phyloP scores from a whole-genome alignment of 2,329 filamentous ascomycete genomes.

The Hirsutella thompsonii region DNA sequence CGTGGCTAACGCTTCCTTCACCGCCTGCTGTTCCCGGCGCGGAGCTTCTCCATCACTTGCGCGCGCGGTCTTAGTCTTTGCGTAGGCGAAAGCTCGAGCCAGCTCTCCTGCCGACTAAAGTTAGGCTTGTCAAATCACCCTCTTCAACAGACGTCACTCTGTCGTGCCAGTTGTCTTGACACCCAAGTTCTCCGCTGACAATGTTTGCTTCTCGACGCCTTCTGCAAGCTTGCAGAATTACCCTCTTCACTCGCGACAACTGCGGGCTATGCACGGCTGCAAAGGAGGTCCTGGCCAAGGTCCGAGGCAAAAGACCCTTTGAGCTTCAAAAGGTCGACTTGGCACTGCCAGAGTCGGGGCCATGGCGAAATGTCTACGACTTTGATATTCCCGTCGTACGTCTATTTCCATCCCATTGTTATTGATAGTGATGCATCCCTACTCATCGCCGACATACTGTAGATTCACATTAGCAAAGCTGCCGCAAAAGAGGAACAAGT shows the following conservation, averaged over 20 bases:
- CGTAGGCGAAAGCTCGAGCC: too few relatives aligned
- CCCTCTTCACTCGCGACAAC: constrained; percentile 59
- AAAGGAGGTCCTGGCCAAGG: constrained; percentile 52
- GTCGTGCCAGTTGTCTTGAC: too few relatives aligned
- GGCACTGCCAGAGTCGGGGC: constrained; percentile 45
- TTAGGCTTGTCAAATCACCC: too few relatives aligned
- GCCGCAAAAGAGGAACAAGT: constrained; percentile 36
- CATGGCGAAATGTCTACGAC: constrained; percentile 64
- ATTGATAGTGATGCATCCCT: constrained; percentile 1
- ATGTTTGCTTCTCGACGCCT: constrained; percentile 41
- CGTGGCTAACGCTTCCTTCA: constrained; percentile 13
- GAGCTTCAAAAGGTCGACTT: constrained; percentile 59
- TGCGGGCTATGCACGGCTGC: constrained; percentile 61
- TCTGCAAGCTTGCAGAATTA: constrained; percentile 49
- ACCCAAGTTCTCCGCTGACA: too few relatives aligned
- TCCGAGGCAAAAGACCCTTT: constrained; percentile 56
- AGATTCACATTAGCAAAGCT: constrained; percentile 52
- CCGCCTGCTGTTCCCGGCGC: constrained; percentile 22
- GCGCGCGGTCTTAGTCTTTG: too few relatives aligned
- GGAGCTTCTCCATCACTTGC: constrained; percentile 13
- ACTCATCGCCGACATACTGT: too few relatives aligned
- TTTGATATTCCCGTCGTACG: constrained; percentile 71
- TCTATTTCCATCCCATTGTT: constrained; percentile 1
- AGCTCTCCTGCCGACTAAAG: too few relatives aligned
- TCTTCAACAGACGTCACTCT: too few relatives aligned